Conservation (phyloP, 441 rosid species). For the Syzygium syzygioides region DNA sequence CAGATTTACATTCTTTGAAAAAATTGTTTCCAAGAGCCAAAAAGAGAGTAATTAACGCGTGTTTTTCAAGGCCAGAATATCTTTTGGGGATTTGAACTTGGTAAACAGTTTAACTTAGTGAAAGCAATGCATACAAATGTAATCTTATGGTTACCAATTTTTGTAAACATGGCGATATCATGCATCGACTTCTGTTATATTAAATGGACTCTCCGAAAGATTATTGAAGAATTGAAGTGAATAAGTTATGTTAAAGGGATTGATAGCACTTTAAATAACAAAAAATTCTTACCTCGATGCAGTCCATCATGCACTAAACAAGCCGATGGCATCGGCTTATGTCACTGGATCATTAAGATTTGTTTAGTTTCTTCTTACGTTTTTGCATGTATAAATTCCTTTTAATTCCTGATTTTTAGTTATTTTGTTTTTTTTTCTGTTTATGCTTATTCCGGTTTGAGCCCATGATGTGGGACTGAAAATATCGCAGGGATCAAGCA, state of each 20-base stretch:
- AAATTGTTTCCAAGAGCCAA: not conserved
- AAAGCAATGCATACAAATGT: not conserved
- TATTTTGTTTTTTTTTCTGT: not conserved
- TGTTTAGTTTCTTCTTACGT: not conserved
- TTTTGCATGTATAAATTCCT: not conserved
- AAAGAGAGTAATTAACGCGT: not conserved
- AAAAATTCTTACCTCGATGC: not conserved
- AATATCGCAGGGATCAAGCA: not conserved
- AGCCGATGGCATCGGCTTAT: not conserved
- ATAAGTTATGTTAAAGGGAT: not conserved
- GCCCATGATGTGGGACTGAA: not conserved
- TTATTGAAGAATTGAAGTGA: not conserved
- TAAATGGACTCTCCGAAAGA: not conserved
- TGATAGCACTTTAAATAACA: not conserved
- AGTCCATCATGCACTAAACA: not conserved
- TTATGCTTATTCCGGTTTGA: not conserved
- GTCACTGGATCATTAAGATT: not conserved
- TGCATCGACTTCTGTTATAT: not conserved
- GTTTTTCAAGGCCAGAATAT: not conserved
- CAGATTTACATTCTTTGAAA: not conserved
- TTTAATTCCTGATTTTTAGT: not conserved
- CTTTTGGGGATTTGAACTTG: not conserved
- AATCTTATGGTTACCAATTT: not conserved
- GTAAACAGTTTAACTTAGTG: not conserved
- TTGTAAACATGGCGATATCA: not conserved